These are phyloP conservation scores for Fraxinus sp. DNA, from an alignment of 305 asterid genomes.

Conservation along the genomic window DNA sequence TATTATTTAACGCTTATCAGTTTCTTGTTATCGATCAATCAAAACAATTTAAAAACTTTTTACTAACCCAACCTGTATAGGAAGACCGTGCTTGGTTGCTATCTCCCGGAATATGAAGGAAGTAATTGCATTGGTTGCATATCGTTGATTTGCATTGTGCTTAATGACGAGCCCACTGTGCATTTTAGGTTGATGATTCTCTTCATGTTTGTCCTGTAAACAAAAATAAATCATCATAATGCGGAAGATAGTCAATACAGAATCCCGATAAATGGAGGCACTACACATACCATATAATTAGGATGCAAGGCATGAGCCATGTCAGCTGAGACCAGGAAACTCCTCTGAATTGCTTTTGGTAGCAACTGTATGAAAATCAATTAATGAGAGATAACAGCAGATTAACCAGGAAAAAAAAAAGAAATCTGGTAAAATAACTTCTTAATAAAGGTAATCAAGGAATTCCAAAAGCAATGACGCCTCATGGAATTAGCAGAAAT, in stretches of 20 bases:
- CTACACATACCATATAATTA: conserved; percentile 65
- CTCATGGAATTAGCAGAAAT: neutral
- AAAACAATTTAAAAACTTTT: neutral
- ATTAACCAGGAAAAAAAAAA: neutral
- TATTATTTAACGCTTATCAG: neutral
- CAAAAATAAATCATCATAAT: conserved; percentile 4
- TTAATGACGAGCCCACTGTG: conserved; percentile 91
- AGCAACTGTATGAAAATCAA: conserved; percentile 35
- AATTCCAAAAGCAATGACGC: neutral
- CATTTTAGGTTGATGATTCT: conserved; percentile 91
- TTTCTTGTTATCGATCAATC: neutral
- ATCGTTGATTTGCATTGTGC: conserved; percentile 76
- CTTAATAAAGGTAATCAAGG: neutral
- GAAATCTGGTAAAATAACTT: neutral
- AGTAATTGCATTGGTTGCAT: conserved; percentile 85
- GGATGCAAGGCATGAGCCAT: conserved; percentile 99
- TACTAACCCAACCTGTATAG: conserved; percentile 59
- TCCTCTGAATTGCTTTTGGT: conserved; percentile 73
- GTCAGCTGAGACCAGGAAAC: conserved; percentile 93
- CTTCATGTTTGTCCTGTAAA: conserved; percentile 92
- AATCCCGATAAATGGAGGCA: neutral
- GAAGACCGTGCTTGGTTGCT: conserved; percentile 72
- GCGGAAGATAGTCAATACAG: neutral
- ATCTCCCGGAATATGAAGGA: conserved; percentile 80
- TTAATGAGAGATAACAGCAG: neutral